phyloP scores from a whole-genome alignment of 306 rosid genomes.

The Cucurbita argyrosperma region DNA sequence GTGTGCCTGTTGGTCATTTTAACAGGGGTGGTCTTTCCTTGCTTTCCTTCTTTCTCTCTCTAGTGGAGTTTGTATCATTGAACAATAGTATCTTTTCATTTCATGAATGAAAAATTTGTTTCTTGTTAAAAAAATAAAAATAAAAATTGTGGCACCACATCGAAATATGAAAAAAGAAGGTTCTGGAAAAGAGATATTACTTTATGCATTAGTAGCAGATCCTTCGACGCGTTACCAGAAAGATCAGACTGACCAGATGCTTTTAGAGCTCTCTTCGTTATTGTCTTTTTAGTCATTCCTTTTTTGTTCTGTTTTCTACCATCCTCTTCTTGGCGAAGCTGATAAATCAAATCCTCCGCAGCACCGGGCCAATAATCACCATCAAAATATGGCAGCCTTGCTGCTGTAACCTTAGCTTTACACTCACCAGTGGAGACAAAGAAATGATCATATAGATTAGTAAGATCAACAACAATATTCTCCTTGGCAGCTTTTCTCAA shows the following conservation, averaged over 20 bases:
- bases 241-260: constrained; percentile 95
- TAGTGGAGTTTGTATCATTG: no score
- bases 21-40: no score
- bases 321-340: constrained; percentile 91
- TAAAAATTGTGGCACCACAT: not conserved
- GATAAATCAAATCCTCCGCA: constrained; percentile 93
- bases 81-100: no score
- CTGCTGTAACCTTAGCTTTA: constrained; percentile 84
- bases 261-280: constrained; percentile 85
- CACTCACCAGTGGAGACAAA: constrained; percentile 71
- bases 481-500: constrained; percentile 86
- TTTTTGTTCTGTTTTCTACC: constrained; percentile 87
- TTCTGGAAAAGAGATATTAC: constrained; percentile 30
- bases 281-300: constrained; percentile 72
- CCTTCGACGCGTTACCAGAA: constrained; percentile 87
- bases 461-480: constrained; percentile 64
- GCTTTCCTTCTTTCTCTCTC: no score
- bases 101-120: no score
- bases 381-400: constrained; percentile 95
- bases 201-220: constrained; percentile 94
- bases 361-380: constrained; percentile 99
- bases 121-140: no score
- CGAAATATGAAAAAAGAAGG: not conserved
- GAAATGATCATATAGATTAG: constrained; percentile 92
- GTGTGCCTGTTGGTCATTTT: no score